Base-by-base conservation (phyloP, 2,329 filamentous ascomycete genomes). In the Pseudocercospora fijiensis region DNA sequence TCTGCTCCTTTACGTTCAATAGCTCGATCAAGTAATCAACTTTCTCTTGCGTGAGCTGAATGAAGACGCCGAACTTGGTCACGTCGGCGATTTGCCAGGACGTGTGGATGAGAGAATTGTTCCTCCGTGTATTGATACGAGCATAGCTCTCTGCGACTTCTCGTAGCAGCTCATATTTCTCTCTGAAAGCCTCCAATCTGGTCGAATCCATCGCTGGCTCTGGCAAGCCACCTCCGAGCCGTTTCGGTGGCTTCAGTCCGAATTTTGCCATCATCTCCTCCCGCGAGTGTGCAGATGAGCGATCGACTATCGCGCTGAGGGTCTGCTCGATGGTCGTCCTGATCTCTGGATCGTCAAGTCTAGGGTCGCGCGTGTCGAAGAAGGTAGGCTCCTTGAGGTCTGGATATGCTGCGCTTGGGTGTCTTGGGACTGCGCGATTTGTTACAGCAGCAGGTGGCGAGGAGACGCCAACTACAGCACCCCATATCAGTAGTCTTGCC, bases 401-500 rank as follows among this genome's bases (percentile, higher is more conserved):
- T 4, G 80, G 79, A 58, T 82, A 81, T 11, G 78, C 77, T 24
- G 76, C 68, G 45, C 76, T 78, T 41, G 80, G 79, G 60, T 79
- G 77, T 60, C 73, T 76, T 20, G 80, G 80, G 28, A 82, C 76
- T 69, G 79, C 79, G 61, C 77, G 76, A 52, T 76, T 73, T 24
- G 79, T 80, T 58, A 81, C 79, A 1, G 72, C 75, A 2, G 74
- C 70, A 18, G 79, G 79, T 18, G 79, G 79, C 20, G 78, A 78
- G 20, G 76, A 76, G 27, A 82, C 77, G 24, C 80, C 80, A 10
- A 82, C 74, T 4, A 77, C 77, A 68, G 81, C 78, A n/a, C 80
- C 80, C 74, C 80, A 82, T 63, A 81, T 81, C 61, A 82, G 73
- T 52, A 82, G 74, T 26, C 80, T 75, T 41, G 79, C 79, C 69